Evolutionary conservation across 768 basidiomycete genomes (phyloP), one percentile per base, ranked within the genome.

Genomic region (Tylopilus plumbeoviolaceoides): DNA sequence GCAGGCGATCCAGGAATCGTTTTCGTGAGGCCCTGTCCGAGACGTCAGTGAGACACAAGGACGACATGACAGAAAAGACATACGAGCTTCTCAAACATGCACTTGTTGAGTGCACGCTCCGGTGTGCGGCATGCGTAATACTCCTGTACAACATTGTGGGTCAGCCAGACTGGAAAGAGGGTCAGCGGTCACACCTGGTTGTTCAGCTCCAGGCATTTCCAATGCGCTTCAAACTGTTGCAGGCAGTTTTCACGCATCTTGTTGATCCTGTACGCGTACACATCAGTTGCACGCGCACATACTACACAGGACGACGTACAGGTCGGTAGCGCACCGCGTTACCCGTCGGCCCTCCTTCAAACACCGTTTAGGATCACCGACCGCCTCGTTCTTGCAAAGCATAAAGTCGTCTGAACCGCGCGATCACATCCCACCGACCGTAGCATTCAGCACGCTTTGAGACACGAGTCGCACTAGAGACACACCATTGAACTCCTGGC

Each of bases 61-160:
- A 23, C 1, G 23, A 20, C 40, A 1, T 15, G 33, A n/a, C 47
- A 23, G 15, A 40, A n/a, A 51, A 35, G 47, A 82, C 90, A 60
- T 60, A 93, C 95, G 61, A 98, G 80, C 69, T 97, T 98, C 71
- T 95, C 87, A 66, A 98, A 95, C 79, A 95, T 90, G 76, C 95
- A 98, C 53, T 84, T 76, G 77, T 98, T 99, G 44, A 98, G 79
- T 49, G 82, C 70, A 57, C 87, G 84, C 70, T 99, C 97, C 4
- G 84, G 85, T 69, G 89, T 86, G 59, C 97, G 87, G 69, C 97
- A 99, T 28, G 77, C 79, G 66, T 86, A 86, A 70, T 89, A 94
- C 73, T 93, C 87, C 94, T 97, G 65, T 31, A 36, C 50, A 39
- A 25, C 10, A 28, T 30, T 17, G 11, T 10, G 20, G 20, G 44